Percentiles rank a stretch among this genome's conserved stretches.
Evolutionary conservation across 2,329 filamentous ascomycete species (phyloP).

Genomic region (Zymoseptoria ardabiliae): DNA sequence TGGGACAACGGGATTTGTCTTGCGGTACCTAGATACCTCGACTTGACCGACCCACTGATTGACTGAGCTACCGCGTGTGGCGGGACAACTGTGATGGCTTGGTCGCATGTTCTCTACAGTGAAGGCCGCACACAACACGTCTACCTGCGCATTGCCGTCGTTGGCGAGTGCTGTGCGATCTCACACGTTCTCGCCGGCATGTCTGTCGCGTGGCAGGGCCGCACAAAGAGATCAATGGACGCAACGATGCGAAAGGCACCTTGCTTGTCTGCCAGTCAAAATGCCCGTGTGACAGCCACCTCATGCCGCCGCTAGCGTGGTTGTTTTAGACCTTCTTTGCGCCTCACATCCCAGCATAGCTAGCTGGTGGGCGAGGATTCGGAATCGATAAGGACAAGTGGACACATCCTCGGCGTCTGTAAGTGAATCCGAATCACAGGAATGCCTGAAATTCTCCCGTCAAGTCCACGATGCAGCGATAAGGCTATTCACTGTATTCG

Average conservation of each 20-base stretch:
- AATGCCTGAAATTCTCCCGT: too few relatives aligned
- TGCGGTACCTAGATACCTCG: neutral
- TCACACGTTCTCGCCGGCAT: conserved; percentile 12
- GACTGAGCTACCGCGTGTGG: conserved; percentile 2
- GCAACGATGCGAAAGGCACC: neutral
- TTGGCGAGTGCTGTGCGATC: conserved; percentile 8
- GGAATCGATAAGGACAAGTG: neutral
- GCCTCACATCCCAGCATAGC: neutral
- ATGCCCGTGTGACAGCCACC: neutral
- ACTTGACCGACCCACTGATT: neutral
- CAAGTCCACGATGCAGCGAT: too few relatives aligned
- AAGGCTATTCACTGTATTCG: too few relatives aligned
- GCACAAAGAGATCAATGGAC: neutral
- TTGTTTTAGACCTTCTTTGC: neutral
- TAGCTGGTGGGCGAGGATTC: neutral
- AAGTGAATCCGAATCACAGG: too few relatives aligned
- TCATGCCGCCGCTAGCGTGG: neutral
- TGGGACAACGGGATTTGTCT: conserved; percentile 2
- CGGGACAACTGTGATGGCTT: conserved; percentile 2
- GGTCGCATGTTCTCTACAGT: conserved; percentile 1
- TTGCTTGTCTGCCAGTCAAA: neutral
- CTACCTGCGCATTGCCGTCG: conserved; percentile 6
- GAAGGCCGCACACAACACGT: conserved; percentile 8
- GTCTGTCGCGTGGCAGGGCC: conserved; percentile 9
- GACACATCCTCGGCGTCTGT: too few relatives aligned